Evolutionary conservation across 768 basidiomycete genomes (phyloP).

Genomic region (Mycena albidolilacea): DNA sequence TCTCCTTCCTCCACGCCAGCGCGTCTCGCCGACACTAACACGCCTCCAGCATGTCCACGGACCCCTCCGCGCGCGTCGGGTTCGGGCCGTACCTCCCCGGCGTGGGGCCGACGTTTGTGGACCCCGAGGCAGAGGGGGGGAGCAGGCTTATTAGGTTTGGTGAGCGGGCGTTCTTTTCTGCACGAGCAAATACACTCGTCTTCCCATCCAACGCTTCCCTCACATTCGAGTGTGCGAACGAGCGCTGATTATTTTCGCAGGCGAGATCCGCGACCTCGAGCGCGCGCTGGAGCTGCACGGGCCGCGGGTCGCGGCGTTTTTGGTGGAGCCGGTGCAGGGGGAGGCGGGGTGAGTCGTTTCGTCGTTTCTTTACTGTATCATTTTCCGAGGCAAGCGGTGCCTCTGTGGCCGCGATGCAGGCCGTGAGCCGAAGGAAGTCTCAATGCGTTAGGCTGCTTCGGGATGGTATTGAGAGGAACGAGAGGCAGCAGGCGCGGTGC

Average conservation of each 20-base stretch:
- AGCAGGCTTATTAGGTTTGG: slow-evolving; percentile 84
- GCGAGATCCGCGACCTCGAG: slow-evolving; percentile 79
- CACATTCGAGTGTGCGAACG: background rate
- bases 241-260: background rate
- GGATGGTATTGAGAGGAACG: too few species aligned
- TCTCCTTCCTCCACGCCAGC: too few species aligned
- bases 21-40: background rate
- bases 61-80: slow-evolving; percentile 87
- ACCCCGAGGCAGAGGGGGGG: slow-evolving; percentile 54
- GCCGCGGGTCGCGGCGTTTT: slow-evolving; percentile 89
- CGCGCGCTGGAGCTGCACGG: slow-evolving; percentile 87
- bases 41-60: slow-evolving; percentile 88
- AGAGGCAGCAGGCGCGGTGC: too few species aligned
- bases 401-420: too few species aligned
- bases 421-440: too few species aligned
- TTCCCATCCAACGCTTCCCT: background rate
- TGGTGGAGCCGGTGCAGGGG: slow-evolving; percentile 99
- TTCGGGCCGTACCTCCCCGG: slow-evolving; percentile 92
- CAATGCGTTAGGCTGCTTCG: too few species aligned
- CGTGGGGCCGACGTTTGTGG: slow-evolving; percentile 85
- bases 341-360: slow-evolving; percentile 84
- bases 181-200: too few species aligned
- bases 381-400: too few species aligned
- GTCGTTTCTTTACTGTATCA: background rate
- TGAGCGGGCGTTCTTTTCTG: background rate